Percentiles rank a stretch among this genome's conserved stretches.
phyloP scores from a whole-genome alignment of 169 alveolate species.

The Perkinsus chesapeaki region DNA sequence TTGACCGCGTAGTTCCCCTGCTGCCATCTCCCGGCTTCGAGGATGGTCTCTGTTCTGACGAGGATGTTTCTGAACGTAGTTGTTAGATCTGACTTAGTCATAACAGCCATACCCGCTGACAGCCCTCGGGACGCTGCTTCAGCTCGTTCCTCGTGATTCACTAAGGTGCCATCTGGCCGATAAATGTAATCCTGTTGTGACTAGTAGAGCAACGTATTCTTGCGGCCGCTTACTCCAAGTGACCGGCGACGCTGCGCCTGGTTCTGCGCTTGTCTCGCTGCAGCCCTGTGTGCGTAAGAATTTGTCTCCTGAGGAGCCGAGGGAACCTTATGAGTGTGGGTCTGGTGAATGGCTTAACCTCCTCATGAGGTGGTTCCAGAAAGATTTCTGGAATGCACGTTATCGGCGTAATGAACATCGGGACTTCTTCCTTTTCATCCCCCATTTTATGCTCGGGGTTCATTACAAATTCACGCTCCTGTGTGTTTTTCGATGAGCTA shows the following conservation, averaged over 20 bases:
- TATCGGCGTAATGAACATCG: not conserved
- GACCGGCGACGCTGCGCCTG: not conserved
- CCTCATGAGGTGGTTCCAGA: not conserved
- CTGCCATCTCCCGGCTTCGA: not conserved
- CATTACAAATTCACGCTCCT: too few relatives aligned
- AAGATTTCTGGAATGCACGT: not conserved
- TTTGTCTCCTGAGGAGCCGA: not conserved
- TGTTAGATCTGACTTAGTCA: too few relatives aligned
- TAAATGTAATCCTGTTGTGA: not conserved
- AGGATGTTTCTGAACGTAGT: not conserved
- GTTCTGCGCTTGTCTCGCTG: not conserved
- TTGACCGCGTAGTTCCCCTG: not conserved
- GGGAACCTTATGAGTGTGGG: not conserved
- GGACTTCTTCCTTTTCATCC: not conserved
- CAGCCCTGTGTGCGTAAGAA: not conserved
- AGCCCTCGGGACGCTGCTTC: not conserved
- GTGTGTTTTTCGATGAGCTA: too few relatives aligned
- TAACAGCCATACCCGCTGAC: too few relatives aligned
- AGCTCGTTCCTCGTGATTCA: not conserved
- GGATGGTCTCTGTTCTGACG: not conserved
- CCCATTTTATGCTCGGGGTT: too few relatives aligned
- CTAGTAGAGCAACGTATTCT: not conserved
- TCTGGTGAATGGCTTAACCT: not conserved
- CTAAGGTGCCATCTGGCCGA: not conserved
- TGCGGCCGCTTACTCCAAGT: not conserved